Evolutionary conservation across 768 basidiomycete genomes (phyloP), one percentile per base, ranked within the genome.

Genomic region (Pisolithus tinctorius): DNA sequence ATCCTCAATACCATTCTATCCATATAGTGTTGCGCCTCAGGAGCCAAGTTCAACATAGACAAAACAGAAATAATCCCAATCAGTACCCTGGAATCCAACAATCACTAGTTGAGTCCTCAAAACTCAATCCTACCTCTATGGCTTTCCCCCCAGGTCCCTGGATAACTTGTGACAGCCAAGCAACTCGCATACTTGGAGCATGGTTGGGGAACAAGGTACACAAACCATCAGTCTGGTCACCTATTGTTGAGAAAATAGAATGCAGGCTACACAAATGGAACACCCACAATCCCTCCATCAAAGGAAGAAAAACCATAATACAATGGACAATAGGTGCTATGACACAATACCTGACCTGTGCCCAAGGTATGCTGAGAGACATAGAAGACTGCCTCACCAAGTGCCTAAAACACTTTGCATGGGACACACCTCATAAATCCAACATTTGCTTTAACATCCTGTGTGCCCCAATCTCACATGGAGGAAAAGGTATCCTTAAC

Each of bases 31-130:
- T n/a, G n/a, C n/a, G n/a, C n/a, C n/a, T n/a, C n/a, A n/a, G n/a
- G n/a, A n/a, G n/a, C n/a, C n/a, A n/a, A n/a, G n/a, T n/a, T n/a
- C n/a, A n/a, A n/a, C n/a, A n/a, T n/a, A n/a, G n/a, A n/a, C n/a
- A 79, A 79, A 55, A 77, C 74, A 0, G 65, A 69, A 31, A 54
- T 73, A 0, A 60, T 75, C 1, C 72, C 71, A 0, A 54, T 72
- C 0, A 71, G 72, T 2, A 6, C 11, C 0, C 11, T 4, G 6
- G n/a, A 31, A 43, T 41, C 45, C 20, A 2, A 20, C n/a, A 45
- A 34, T 14, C 23, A 0, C 43, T 25, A 2, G 25, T n/a, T n/a
- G n/a, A n/a, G n/a, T n/a, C n/a, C n/a, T n/a, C n/a, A n/a, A n/a
- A n/a, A n/a, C n/a, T n/a, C 42, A 4, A 31, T 52, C n/a, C n/a